Conservation (phyloP, 2,329 filamentous ascomycete species). For the Magnaporthiopsis poae region DNA sequence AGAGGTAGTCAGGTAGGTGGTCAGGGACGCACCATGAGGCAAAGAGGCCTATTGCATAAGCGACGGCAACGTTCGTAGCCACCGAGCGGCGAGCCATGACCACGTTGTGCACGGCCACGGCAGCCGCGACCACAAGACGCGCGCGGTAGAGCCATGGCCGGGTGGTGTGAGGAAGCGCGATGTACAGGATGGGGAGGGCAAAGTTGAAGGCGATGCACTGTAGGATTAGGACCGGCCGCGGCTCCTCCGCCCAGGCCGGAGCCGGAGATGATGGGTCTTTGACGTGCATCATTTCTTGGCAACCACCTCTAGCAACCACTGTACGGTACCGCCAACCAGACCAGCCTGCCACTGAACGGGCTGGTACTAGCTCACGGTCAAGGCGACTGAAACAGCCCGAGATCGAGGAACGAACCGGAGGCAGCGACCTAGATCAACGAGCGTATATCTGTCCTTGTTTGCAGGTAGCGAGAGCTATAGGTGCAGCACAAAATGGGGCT, state of each 20-base stretch:
- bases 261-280: not conserved
- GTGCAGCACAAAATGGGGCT: too few species aligned
- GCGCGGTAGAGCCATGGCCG: slow-evolving; percentile 40
- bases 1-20: too few species aligned
- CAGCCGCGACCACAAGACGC: slow-evolving; percentile 39
- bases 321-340: not conserved
- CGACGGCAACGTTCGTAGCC: slow-evolving; percentile 40
- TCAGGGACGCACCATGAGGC: slow-evolving; percentile 28
- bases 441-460: too few species aligned
- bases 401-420: not conserved
- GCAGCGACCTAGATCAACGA: too few species aligned
- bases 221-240: slow-evolving; percentile 40
- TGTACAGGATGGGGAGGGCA: slow-evolving; percentile 43
- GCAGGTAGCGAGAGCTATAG: too few species aligned
- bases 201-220: slow-evolving; percentile 38
- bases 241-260: not conserved
- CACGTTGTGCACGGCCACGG: slow-evolving; percentile 33
- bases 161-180: slow-evolving; percentile 43
- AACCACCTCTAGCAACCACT: not conserved
- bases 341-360: not conserved
- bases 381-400: not conserved
- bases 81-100: slow-evolving; percentile 31
- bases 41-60: slow-evolving; percentile 42
- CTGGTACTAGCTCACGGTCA: not conserved
- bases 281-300: not conserved